A percentile compares a stretch with the other conserved stretches of the same genome.
Evolutionary conservation across 2,329 filamentous ascomycete species (phyloP).

Genomic region (Dothistroma pini): DNA sequence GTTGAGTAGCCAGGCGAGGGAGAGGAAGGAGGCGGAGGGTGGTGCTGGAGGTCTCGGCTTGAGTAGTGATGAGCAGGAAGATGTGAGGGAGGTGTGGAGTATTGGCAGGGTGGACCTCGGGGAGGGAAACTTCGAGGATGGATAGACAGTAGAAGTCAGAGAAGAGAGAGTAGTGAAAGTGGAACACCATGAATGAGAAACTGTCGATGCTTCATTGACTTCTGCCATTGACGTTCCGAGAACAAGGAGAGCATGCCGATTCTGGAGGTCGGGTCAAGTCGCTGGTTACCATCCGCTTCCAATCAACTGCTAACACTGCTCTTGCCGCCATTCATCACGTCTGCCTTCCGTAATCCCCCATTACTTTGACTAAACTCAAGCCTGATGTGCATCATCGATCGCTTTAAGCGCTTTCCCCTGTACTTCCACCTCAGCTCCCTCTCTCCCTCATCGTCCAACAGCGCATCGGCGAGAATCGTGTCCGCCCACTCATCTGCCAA

Average conservation of each 20-base stretch:
- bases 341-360: too few species aligned
- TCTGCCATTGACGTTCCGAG: too few species aligned
- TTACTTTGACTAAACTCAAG: too few species aligned
- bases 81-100: slow-evolving; percentile 94
- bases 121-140: slow-evolving; percentile 42
- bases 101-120: slow-evolving; percentile 84
- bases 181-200: not conserved
- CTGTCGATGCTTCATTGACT: not conserved
- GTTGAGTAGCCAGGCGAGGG: slow-evolving; percentile 79
- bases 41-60: slow-evolving; percentile 81
- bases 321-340: too few species aligned
- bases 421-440: not conserved
- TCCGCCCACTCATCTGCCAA: not conserved
- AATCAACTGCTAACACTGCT: too few species aligned
- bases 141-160: slow-evolving; percentile 3
- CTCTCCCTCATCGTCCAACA: not conserved
- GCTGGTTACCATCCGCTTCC: too few species aligned
- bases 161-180: not conserved
- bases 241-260: too few species aligned
- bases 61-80: slow-evolving; percentile 86
- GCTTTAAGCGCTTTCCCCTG: too few species aligned
- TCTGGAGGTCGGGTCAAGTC: too few species aligned
- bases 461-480: not conserved
- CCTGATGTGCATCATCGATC: too few species aligned
- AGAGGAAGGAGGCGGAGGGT: slow-evolving; percentile 87